A percentile compares a stretch with the other conserved stretches of the same genome.
These are phyloP conservation scores for Botrytis medusae DNA, from an alignment of 2,329 filamentous ascomycete species.

Conservation along the genomic window DNA sequence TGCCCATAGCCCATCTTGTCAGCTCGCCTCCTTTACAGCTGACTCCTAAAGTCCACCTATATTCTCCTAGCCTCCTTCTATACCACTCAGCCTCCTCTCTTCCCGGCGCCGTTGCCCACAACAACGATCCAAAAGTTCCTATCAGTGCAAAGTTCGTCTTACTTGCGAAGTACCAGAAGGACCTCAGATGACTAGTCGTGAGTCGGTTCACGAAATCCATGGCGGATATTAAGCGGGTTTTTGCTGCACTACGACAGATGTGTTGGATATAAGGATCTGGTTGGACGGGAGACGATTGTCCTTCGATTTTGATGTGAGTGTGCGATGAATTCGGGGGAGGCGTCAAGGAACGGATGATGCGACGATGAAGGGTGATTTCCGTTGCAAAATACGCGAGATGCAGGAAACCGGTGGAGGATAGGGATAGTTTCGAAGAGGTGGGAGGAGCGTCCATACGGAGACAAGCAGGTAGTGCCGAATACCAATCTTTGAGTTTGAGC, in stretches of 20 bases:
- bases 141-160: conserved; percentile 93
- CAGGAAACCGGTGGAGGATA: conserved; percentile 70
- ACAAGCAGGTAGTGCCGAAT: conserved; percentile 60
- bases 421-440: conserved; percentile 44
- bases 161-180: conserved; percentile 89
- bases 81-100: conserved; percentile 93
- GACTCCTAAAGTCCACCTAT: conserved; percentile 90
- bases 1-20: conserved; percentile 73
- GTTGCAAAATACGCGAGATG: conserved; percentile 92
- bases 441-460: conserved; percentile 65
- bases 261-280: conserved; percentile 81
- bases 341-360: conserved; percentile 80
- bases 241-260: conserved; percentile 90
- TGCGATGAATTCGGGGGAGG: conserved; percentile 46
- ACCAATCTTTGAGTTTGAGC: conserved; percentile 81
- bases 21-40: conserved; percentile 63
- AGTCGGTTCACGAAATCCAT: conserved; percentile 98
- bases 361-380: conserved; percentile 88
- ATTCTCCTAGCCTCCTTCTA: conserved; percentile 78
- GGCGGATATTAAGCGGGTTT: conserved; percentile 88
- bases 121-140: conserved; percentile 85
- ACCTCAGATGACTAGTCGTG: conserved; percentile 78
- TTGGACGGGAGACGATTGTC: conserved; percentile 36
- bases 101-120: conserved; percentile 86
- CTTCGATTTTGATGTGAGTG: conserved; percentile 42